Base-by-base conservation (phyloP, 371 early-diverging fungal genomes). In the Haplosporangium sp. region DNA sequence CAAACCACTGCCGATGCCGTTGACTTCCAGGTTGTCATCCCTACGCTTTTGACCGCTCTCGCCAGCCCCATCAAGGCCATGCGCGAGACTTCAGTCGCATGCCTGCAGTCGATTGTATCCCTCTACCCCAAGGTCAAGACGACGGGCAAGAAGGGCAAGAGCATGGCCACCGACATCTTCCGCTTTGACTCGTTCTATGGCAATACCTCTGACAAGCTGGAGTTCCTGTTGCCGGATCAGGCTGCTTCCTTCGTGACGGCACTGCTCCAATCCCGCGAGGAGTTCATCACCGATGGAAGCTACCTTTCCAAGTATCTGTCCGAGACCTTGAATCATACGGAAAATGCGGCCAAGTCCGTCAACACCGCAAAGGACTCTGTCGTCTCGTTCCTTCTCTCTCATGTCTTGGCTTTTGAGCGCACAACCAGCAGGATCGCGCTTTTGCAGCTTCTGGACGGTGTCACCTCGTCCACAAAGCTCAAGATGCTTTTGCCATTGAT, bases 21-120 rank as follows among this genome's bases (percentile, higher is more conserved):
- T 23, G 98, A 95, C 73, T 94, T 88, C 82, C 96, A 96, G 82
- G 84, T 94, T n/a, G 58, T 93, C 37, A 71, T 96, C 1, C 96
- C 97, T 10, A 81, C 86, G 1, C 69, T 96, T n/a, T 69, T 96
- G 43, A 83, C 92, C 40, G 84, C 89, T 6, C 82, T 96, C 50
- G 80, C 82, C 6, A 86, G 90, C 67, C 61, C 62, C 2, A 65
- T 87, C 43, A 70, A 67, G 43, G 80, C 75, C 36, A 85, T 94
- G 42, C 92, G 95, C 37, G 72, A 81, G 9, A 84, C 86, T 11
- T 91, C 89, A 1, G 70, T 90, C 5, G 63, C 59, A 3, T 91
- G 91, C 65, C 62, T 93, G 42, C 66, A 85, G 42, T 72, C 83
- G 36, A 80, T 95, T 45, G 73, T 83, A 47, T 47, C 64, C 1